Evolutionary conservation across 1,284 basidiomycete species (phyloP).

Genomic region (Ustilago esculenta): DNA sequence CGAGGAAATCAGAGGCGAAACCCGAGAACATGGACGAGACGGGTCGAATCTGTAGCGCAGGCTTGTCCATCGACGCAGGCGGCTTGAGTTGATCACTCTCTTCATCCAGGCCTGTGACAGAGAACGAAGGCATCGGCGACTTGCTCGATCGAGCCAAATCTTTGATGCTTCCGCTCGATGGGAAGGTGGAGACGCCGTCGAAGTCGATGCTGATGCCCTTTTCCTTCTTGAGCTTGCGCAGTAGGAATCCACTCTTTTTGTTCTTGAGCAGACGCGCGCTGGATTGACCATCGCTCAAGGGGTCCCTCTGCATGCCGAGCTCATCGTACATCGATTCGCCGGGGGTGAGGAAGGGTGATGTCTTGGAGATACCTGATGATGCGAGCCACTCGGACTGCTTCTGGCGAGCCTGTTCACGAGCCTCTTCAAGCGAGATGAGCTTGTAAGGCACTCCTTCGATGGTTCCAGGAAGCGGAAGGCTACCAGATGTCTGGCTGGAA

Average conservation of each 20-base stretch:
- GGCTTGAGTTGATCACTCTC: conserved; percentile 26
- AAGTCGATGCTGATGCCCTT: conserved; percentile 36
- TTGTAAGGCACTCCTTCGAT: conserved; percentile 59
- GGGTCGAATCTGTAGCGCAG: conserved; percentile 51
- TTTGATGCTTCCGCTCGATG: conserved; percentile 23
- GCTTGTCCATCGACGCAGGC: conserved; percentile 18
- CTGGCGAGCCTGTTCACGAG: conserved; percentile 46
- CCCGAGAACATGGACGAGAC: conserved; percentile 57
- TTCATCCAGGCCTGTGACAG: conserved; percentile 30
- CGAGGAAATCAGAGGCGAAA: conserved; percentile 50
- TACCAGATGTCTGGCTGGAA: conserved; percentile 29
- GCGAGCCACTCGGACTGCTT: conserved; percentile 48
- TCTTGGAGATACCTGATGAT: conserved; percentile 14
- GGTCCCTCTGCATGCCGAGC: conserved; percentile 25
- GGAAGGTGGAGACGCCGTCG: conserved; percentile 40
- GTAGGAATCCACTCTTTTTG: conserved; percentile 59
- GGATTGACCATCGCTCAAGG: conserved; percentile 21
- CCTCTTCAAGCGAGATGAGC: conserved; percentile 58
- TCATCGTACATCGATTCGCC: conserved; percentile 22
- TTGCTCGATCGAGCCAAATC: conserved; percentile 17
- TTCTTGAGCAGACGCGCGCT: conserved; percentile 47
- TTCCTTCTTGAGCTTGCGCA: conserved; percentile 57
- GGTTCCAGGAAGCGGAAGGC: conserved; percentile 39
- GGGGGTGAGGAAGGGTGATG: conserved; percentile 13
- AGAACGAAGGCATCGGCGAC: conserved; percentile 48